phyloP scores from a whole-genome alignment of 2,329 filamentous ascomycete species.

The Immersiporthe knoxdaviesiana region DNA sequence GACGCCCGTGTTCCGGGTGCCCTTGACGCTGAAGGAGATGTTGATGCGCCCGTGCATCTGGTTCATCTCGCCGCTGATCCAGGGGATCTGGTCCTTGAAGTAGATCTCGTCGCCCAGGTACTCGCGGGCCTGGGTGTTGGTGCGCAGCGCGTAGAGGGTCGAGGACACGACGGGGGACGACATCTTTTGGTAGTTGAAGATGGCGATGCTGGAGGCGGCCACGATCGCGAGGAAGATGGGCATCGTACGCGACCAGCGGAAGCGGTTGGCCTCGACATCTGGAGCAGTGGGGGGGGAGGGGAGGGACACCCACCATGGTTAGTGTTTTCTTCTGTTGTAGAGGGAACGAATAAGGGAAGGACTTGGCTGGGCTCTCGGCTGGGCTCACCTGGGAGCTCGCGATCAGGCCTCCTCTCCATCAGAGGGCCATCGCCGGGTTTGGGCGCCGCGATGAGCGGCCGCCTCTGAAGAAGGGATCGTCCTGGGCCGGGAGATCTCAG shows the following conservation, averaged over 20 bases:
- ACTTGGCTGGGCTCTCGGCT: neutral
- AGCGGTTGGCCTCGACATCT: conserved; percentile 50
- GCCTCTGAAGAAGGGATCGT: conserved; percentile 39
- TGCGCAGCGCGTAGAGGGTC: conserved; percentile 89
- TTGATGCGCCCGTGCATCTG: conserved; percentile 90
- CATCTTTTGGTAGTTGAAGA: conserved; percentile 99
- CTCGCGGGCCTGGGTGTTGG: conserved; percentile 72
- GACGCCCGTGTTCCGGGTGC: conserved; percentile 68
- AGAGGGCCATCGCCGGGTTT: conserved; percentile 64
- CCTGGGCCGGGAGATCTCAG: conserved; percentile 12
- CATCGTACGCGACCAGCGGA: conserved; percentile 72
- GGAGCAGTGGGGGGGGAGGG: neutral
- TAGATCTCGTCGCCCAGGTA: conserved; percentile 86
- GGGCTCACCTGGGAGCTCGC: conserved; percentile 65
- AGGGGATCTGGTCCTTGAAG: conserved; percentile 77
- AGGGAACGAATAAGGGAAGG: neutral
- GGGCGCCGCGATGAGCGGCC: conserved; percentile 59
- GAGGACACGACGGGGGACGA: conserved; percentile 85
- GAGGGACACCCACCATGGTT: conserved; percentile 11
- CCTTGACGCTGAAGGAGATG: conserved; percentile 84
- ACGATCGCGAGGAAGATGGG: conserved; percentile 80
- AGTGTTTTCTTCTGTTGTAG: neutral
- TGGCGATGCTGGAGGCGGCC: conserved; percentile 73
- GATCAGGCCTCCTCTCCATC: conserved; percentile 66
- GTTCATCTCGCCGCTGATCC: conserved; percentile 87